Conservation (phyloP, 2,329 filamentous ascomycete genomes). For the Thelonectria olida region DNA sequence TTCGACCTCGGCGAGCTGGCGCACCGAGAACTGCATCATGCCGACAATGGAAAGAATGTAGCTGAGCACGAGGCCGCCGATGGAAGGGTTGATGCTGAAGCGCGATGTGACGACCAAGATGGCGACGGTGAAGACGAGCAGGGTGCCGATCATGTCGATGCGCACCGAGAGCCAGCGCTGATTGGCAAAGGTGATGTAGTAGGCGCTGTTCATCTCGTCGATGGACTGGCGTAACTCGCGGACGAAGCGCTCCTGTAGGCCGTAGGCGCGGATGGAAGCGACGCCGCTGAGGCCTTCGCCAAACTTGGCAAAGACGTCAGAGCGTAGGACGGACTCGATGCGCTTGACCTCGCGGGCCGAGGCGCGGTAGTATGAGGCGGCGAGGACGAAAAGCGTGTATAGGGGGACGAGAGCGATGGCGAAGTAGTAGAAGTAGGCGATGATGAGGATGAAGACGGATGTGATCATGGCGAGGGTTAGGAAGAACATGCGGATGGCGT, state of each 20-base stretch:
- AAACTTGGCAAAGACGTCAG: constrained; percentile 89
- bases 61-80: constrained; percentile 86
- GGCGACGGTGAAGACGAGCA: constrained; percentile 86
- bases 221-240: constrained; percentile 75
- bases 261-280: constrained; percentile 89
- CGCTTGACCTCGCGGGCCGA: constrained; percentile 95
- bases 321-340: constrained; percentile 89
- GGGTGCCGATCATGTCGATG: constrained; percentile 83
- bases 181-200: constrained; percentile 94
- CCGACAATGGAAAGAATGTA: constrained; percentile 95
- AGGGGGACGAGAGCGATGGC: constrained; percentile 70
- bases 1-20: constrained; percentile 93
- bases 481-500: constrained; percentile 92
- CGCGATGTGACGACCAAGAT: constrained; percentile 93
- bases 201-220: constrained; percentile 92
- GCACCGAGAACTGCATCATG: constrained; percentile 94
- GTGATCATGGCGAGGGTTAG: constrained; percentile 84
- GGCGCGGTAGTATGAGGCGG: constrained; percentile 86
- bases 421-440: constrained; percentile 95
- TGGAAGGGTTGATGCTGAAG: constrained; percentile 85
- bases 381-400: constrained; percentile 80
- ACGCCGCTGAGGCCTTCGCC: constrained; percentile 86
- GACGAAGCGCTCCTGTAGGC: constrained; percentile 79
- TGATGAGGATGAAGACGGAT: constrained; percentile 87
- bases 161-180: constrained; percentile 92